Percentiles rank a stretch among this genome's conserved stretches.
Evolutionary conservation across 1,139 yeast genomes (phyloP).

Genomic region (Saccharomyces pastorianus): DNA sequence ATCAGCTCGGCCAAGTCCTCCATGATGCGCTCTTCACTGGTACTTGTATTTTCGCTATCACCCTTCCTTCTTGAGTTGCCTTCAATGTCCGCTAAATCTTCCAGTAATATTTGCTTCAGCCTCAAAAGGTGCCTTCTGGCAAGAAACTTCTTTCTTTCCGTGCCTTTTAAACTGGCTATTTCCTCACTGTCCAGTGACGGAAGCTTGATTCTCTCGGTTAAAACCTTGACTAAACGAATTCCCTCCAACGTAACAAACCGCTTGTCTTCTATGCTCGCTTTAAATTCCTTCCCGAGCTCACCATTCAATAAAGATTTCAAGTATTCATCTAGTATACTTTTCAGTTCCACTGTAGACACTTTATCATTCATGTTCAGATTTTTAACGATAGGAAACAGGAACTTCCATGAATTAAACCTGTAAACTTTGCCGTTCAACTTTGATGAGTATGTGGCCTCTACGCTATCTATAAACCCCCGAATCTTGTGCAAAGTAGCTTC

Average conservation of each 20-base stretch:
- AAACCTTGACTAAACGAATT: constrained; percentile 17
- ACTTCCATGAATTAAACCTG: constrained; percentile 2
- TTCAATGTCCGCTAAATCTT: constrained; percentile 10
- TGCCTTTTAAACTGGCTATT: neutral
- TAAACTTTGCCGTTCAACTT: neutral
- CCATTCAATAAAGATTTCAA: constrained; percentile 12
- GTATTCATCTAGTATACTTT: constrained; percentile 14
- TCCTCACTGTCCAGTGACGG: constrained; percentile 6
- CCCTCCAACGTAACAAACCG: constrained; percentile 20
- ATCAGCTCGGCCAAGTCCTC: neutral
- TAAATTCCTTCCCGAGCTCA: constrained; percentile 5
- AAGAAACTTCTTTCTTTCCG: constrained; percentile 10
- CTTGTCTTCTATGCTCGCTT: constrained; percentile 6
- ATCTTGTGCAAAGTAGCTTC: neutral
- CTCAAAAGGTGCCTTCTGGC: constrained; percentile 17
- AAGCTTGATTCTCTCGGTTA: constrained; percentile 11
- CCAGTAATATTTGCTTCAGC: constrained; percentile 13
- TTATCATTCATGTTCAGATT: constrained; percentile 3
- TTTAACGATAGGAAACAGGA: constrained; percentile 11
- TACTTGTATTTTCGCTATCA: neutral
- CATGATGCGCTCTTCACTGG: neutral
- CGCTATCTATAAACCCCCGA: neutral
- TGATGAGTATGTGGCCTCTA: neutral
- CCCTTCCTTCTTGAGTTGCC: neutral
- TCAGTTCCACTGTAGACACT: constrained; percentile 5